Evolutionary conservation across 2,329 filamentous ascomycete species (phyloP).

Genomic region (Claviceps paspali): DNA sequence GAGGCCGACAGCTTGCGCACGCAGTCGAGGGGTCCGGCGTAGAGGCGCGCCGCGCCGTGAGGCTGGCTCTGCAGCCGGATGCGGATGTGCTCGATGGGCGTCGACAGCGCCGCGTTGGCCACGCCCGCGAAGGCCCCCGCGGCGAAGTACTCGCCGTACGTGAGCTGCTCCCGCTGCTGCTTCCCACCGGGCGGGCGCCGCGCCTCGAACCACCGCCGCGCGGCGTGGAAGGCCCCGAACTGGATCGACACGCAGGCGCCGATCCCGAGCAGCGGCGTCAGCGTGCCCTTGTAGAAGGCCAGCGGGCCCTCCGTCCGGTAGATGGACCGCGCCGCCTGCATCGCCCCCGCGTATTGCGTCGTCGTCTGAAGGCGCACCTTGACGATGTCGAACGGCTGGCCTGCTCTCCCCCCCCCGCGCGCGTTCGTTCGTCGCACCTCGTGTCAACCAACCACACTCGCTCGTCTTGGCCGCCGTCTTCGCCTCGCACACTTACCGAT

Average conservation of each 20-base stretch:
- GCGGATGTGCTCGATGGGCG: constrained; percentile 90
- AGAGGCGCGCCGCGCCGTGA: constrained; percentile 65
- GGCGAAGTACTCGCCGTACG: constrained; percentile 76
- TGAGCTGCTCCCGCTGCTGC: too few relatives aligned
- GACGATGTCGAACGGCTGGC: constrained; percentile 75
- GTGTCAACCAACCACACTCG: too few relatives aligned
- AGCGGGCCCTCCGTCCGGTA: constrained; percentile 73
- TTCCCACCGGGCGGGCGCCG: constrained; percentile 36
- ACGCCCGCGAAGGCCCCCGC: constrained; percentile 86
- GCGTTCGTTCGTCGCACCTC: too few relatives aligned
- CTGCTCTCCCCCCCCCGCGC: too few relatives aligned
- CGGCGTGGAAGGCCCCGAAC: constrained; percentile 92
- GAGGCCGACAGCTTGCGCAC: constrained; percentile 67
- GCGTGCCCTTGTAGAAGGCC: constrained; percentile 96
- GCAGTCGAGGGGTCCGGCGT: constrained; percentile 77
- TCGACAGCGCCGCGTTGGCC: constrained; percentile 75
- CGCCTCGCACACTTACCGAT: constrained; percentile 62
- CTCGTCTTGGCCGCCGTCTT: too few relatives aligned
- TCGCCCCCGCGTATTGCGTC: constrained; percentile 61
- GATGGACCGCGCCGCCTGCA: constrained; percentile 70
- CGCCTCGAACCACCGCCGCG: constrained; percentile 70
- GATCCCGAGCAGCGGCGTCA: constrained; percentile 89
- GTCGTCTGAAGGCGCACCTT: constrained; percentile 94
- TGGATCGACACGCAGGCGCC: constrained; percentile 97
- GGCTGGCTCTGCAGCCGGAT: constrained; percentile 95